Percentiles rank a stretch among this genome's conserved stretches.
These are phyloP conservation scores for Aspergillus proliferans DNA, from an alignment of 2,329 filamentous ascomycete genomes.

Conservation along the genomic window DNA sequence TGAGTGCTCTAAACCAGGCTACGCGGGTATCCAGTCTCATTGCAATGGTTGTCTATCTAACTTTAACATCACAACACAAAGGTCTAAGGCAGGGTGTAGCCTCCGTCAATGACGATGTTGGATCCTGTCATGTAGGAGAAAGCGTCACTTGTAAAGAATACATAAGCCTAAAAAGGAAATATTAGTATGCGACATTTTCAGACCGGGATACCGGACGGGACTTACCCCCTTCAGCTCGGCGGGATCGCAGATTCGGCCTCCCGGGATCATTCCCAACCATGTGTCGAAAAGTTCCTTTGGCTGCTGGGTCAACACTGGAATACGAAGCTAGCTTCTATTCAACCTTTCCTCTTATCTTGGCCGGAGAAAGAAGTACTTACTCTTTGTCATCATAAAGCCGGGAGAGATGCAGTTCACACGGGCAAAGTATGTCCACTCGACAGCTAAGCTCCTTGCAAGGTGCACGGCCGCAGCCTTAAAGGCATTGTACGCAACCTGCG, in stretches of 20 bases:
- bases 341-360: background rate
- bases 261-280: background rate
- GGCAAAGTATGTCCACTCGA: constrained; percentile 13
- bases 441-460: constrained; percentile 9
- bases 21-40: too few species aligned
- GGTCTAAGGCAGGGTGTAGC: constrained; percentile 12
- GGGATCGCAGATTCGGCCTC: background rate
- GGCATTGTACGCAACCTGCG: constrained; percentile 16
- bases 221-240: background rate
- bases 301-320: background rate
- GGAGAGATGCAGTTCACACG: constrained; percentile 10
- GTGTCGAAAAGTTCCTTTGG: background rate
- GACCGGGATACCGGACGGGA: background rate
- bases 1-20: too few species aligned
- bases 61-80: background rate
- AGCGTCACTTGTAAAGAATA: constrained; percentile 5
- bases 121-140: constrained; percentile 8
- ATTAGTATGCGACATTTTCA: too few species aligned
- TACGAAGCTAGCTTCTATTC: background rate
- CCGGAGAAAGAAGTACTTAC: background rate
- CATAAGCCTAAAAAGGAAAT: constrained; percentile 3
- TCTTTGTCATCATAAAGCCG: constrained; percentile 6
- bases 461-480: constrained; percentile 12
- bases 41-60: too few species aligned
- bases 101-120: constrained; percentile 8